Conservation (phyloP, 805 yeast genomes). For the Wickerhamiella kurtzmanii region DNA sequence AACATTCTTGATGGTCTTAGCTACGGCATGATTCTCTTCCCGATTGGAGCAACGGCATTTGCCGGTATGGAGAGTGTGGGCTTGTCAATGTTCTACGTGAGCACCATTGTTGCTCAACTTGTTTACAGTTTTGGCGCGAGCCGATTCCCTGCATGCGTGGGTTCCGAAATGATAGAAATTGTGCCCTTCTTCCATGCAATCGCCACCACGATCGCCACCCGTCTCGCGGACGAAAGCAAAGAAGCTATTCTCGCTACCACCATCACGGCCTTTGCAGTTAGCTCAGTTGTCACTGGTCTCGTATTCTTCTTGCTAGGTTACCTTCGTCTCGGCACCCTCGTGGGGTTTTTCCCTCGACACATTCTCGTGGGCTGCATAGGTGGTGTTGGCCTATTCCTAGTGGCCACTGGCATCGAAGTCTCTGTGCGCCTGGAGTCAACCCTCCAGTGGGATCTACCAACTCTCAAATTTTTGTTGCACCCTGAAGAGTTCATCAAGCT, state of each 20-base stretch:
- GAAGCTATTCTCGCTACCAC: slow-evolving; percentile 66
- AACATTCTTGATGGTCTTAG: slow-evolving; percentile 88
- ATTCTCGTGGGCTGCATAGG: slow-evolving; percentile 95
- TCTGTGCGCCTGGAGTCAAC: slow-evolving; percentile 71
- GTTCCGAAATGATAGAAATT: slow-evolving; percentile 98
- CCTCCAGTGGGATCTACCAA: slow-evolving; percentile 46
- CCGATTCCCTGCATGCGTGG: slow-evolving; percentile 79
- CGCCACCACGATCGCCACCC: slow-evolving; percentile 58
- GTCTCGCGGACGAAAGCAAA: slow-evolving; percentile 37
- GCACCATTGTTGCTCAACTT: slow-evolving; percentile 79
- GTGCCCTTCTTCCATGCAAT: slow-evolving; percentile 95
- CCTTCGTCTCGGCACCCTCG: slow-evolving; percentile 67
- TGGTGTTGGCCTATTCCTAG: slow-evolving; percentile 89
- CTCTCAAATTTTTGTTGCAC: slow-evolving; percentile 31
- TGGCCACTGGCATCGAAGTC: slow-evolving; percentile 85
- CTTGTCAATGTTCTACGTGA: slow-evolving; percentile 82
- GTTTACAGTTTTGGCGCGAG: slow-evolving; percentile 86
- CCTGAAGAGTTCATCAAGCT: slow-evolving; percentile 46
- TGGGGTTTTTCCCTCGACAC: slow-evolving; percentile 93
- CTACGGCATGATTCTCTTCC: slow-evolving; percentile 96
- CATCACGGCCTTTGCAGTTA: slow-evolving; percentile 67
- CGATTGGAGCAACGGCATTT: slow-evolving; percentile 69
- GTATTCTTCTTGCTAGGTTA: slow-evolving; percentile 69
- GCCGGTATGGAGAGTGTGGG: slow-evolving; percentile 77
- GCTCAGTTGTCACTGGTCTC: slow-evolving; percentile 75